These are phyloP conservation scores for Colletotrichum cordylinicola DNA, from an alignment of 2,329 filamentous ascomycete genomes.

Conservation along the genomic window DNA sequence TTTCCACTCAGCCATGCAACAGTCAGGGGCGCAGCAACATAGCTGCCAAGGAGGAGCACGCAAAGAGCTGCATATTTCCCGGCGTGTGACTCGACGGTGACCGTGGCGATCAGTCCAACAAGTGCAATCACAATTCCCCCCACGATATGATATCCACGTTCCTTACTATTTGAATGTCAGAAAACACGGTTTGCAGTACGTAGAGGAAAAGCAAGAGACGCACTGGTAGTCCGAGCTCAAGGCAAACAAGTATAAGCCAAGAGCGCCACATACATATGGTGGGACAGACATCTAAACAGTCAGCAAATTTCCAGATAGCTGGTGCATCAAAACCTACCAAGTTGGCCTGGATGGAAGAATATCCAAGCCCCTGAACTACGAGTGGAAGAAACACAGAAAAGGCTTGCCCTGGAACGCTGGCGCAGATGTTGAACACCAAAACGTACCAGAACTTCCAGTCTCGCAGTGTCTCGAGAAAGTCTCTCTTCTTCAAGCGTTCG, in stretches of 20 bases:
- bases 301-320: background rate
- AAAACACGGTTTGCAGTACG: background rate
- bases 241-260: slow-evolving; percentile 33
- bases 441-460: slow-evolving; percentile 43
- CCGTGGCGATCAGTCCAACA: slow-evolving; percentile 30
- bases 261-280: slow-evolving; percentile 34
- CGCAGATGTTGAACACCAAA: slow-evolving; percentile 35
- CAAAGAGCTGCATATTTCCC: slow-evolving; percentile 34
- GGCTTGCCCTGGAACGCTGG: slow-evolving; percentile 34
- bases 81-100: slow-evolving; percentile 22
- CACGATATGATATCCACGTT: slow-evolving; percentile 36
- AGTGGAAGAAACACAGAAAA: slow-evolving; percentile 39
- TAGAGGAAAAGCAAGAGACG: background rate
- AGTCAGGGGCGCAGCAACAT: slow-evolving; percentile 34
- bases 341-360: slow-evolving; percentile 28
- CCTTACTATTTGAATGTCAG: slow-evolving; percentile 10
- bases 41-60: slow-evolving; percentile 35
- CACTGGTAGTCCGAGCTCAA: slow-evolving; percentile 31
- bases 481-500: slow-evolving; percentile 30
- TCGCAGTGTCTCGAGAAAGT: slow-evolving; percentile 35
- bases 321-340: slow-evolving; percentile 22
- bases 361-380: slow-evolving; percentile 35
- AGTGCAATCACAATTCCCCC: slow-evolving; percentile 30
- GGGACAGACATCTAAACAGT: slow-evolving; percentile 34
- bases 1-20: slow-evolving; percentile 39